Base-by-base conservation (phyloP, 148 eudicot species). In the Silene latifolia region DNA sequence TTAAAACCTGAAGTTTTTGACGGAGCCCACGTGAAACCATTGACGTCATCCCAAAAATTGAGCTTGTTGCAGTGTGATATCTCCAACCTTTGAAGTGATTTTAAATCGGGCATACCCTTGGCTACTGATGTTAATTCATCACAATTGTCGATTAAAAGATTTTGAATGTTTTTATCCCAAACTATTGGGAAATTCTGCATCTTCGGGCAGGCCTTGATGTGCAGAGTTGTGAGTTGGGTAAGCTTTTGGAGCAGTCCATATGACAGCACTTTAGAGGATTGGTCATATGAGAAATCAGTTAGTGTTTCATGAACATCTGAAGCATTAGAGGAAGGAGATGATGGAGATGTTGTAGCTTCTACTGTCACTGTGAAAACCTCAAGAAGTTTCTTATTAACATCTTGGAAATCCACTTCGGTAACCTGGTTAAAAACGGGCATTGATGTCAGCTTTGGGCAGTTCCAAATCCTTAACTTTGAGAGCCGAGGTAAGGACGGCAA, bases 371-470 rank as follows among this genome's bases (percentile, higher is more conserved):
- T 8, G 24, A 15, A 1, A 29, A 66, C 18, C 25, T 51, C 71
- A 2, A 75, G 18, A 3, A 74, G 32, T 25, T 66, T 75, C 71
- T 75, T 18, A 18, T 65, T 65, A 12, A 75, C 17, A 21, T 75
- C 69, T 53, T 65, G 53, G 29, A 66, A 42, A 53, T 65, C 51
- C 19, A 75, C 27, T 19, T 39, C 71, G 54, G 29, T 14, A 29
- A 66, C 77, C 8, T 39, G 7, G 24, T 58, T 58, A 56, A 65
- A 75, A 23, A 65, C 6, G 42, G 77, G 77, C 77, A 75, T 54
- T 12, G 63, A 75, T 54, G 17, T 32, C 77, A 75, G 59, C 51
- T 75, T 75, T 12, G 77, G 77, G 64, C 77, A 75, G 12, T 46
- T 75, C 77, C 63, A 64, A 24, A 75, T 65, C 2, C 32, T 75